These are phyloP conservation scores for Oryza punctata DNA, from an alignment of 176 grass and related monocot genomes.

Conservation along the genomic window DNA sequence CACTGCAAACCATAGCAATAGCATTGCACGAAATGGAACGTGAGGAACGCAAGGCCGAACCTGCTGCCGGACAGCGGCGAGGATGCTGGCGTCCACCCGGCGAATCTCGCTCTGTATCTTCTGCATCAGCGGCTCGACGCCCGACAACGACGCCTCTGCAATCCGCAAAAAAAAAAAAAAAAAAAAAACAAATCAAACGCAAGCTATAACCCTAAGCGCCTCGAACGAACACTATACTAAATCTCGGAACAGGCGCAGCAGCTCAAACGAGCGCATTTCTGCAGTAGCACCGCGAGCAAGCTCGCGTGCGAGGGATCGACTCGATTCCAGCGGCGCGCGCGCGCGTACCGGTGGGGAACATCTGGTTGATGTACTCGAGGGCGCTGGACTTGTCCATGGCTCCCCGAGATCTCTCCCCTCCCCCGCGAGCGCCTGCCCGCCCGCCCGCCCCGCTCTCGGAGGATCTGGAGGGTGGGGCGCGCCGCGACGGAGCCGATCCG, in stretches of 20 bases:
- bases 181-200: background rate
- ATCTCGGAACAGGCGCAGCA: background rate
- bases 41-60: constrained; percentile 35
- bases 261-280: constrained; percentile 45
- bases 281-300: constrained; percentile 11
- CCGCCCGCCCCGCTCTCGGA: constrained; percentile 28
- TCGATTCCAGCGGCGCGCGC: background rate
- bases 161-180: background rate
- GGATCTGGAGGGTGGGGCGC: constrained; percentile 41
- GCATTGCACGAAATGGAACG: background rate
- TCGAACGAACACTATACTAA: background rate
- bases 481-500: constrained; percentile 32
- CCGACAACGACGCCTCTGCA: constrained; percentile 89
- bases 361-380: constrained; percentile 99
- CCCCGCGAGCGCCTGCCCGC: constrained; percentile 9
- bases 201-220: constrained; percentile 19
- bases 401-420: constrained; percentile 45
- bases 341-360: constrained; percentile 83
- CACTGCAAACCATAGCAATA: constrained; percentile 3
- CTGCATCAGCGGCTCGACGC: constrained; percentile 98
- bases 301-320: constrained; percentile 27
- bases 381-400: constrained; percentile 95
- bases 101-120: constrained; percentile 99
- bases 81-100: constrained; percentile 91
- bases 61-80: constrained; percentile 94